Evolutionary conservation across 805 yeast genomes (phyloP), one percentile per base, ranked within the genome.

Genomic region (Brettanomyces anomalus): DNA sequence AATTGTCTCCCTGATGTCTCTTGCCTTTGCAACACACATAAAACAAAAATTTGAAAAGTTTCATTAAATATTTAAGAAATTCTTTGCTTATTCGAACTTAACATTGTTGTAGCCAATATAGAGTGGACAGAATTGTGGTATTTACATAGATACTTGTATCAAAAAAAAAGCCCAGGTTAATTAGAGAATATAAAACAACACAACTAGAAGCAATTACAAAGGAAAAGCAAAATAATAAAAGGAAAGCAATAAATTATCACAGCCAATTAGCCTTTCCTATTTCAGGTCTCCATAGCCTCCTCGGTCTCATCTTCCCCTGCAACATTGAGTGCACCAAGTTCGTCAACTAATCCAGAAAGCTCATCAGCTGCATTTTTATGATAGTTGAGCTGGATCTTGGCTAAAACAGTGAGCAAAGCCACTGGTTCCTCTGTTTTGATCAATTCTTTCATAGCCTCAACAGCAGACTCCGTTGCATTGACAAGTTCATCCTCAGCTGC

Each of bases 401-500:
- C 76, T 53, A 82, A 77, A n/a, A 81, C 65, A 54, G 79, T 79
- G 49, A 85, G 66, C 51, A 85, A 64, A 45, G 74, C 71, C 39
- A 84, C 69, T 43, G 78, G 67, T 59, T 81, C 83, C 10, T 77
- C 68, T 19, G 89, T 86, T 47, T 73, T 76, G 50, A 85, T 76
- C 43, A 85, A 67, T 49, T 72, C 76, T 60, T 81, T 78, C 93
- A 85, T 83, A 42, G 79, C 77, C 52, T 77, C 75, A n/a, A 83
- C 93, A 0, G 95, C 93, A 21, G 72, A 66, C 44, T 83, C 81
- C 4, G 88, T 84, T 20, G 87, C 85, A 50, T 79, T 75, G 31
- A 85, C 93, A 49, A 85, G 74, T 48, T 82, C 90, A 57, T 85
- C 95, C 61, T 85, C 95, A 46, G 70, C 69, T 15, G 65, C 58